Evolutionary conservation across 352 stramenopile species (phyloP).

Genomic region (Pythium dissimile): DNA sequence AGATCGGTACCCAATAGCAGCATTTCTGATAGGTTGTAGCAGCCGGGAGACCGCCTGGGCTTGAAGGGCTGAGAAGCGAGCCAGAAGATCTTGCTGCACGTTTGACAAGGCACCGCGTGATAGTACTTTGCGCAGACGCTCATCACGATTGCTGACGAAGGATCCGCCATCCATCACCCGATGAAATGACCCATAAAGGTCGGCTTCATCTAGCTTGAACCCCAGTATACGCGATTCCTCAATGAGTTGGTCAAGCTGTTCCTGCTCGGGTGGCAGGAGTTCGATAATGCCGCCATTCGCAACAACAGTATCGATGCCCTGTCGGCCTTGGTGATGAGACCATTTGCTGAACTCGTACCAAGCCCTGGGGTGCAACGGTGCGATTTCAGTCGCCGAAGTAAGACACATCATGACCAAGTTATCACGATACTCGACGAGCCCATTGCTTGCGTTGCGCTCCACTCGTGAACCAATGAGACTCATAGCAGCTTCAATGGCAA

Average conservation of each 20-base stretch:
- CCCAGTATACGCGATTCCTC: constrained; percentile 28
- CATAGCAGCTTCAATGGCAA: constrained; percentile 16
- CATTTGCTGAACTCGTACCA: constrained; percentile 73
- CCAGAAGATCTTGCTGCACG: constrained; percentile 2
- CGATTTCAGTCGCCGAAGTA: constrained; percentile 29
- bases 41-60: constrained; percentile 5
- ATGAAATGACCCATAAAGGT: constrained; percentile 39
- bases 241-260: constrained; percentile 29
- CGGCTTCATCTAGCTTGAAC: constrained; percentile 25
- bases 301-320: constrained; percentile 35
- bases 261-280: constrained; percentile 40
- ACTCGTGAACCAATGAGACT: constrained; percentile 13
- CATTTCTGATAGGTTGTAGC: constrained; percentile 10
- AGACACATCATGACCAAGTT: constrained; percentile 21
- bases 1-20: constrained; percentile 18
- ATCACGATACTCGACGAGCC: constrained; percentile 15
- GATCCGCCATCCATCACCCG: constrained; percentile 51
- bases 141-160: constrained; percentile 31
- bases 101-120: constrained; percentile 3
- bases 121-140: constrained; percentile 28
- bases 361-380: constrained; percentile 33
- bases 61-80: constrained; percentile 16
- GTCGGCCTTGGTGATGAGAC: constrained; percentile 56
- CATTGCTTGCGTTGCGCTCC: not conserved
- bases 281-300: constrained; percentile 51